Percentiles rank a stretch among this genome's conserved stretches.
These are phyloP conservation scores for Cupressus sempervirens DNA, from an alignment of 75 land plant species.

Conservation along the genomic window DNA sequence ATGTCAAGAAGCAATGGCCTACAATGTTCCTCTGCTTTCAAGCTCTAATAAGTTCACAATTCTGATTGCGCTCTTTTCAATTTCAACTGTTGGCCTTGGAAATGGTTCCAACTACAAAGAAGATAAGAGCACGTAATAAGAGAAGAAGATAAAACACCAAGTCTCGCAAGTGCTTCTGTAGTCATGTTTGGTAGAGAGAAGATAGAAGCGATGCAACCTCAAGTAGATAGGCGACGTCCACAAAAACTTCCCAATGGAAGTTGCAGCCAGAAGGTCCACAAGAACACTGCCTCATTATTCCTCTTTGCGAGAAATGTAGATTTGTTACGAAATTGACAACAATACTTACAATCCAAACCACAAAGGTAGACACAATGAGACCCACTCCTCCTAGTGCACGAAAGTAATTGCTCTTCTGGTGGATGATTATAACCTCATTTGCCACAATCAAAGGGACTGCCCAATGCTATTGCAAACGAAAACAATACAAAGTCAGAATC, in stretches of 20 bases:
- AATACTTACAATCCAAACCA: constrained; percentile 25
- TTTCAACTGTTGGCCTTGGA: constrained; percentile 14
- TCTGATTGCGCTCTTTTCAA: too few relatives aligned
- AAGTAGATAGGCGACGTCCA: constrained; percentile 16
- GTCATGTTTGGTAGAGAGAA: not conserved
- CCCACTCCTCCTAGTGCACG: constrained; percentile 23
- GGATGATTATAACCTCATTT: constrained; percentile 13
- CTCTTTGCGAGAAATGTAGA: constrained; percentile 16
- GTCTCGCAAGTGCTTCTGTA: not conserved
- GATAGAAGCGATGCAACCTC: constrained; percentile 16
- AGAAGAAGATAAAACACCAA: constrained; percentile 10
- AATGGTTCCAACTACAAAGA: constrained; percentile 16
- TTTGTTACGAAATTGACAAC: constrained; percentile 25
- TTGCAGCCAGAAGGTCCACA: constrained; percentile 37
- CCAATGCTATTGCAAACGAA: not conserved
- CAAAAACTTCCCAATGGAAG: constrained; percentile 19
- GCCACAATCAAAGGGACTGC: constrained; percentile 17
- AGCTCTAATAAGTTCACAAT: too few relatives aligned
- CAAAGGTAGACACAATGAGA: constrained; percentile 21
- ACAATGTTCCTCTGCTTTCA: constrained; percentile 11
- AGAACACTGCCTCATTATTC: constrained; percentile 12
- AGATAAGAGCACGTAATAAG: constrained; percentile 17
- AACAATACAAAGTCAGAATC: constrained; percentile 13
- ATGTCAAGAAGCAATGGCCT: constrained; percentile 42
- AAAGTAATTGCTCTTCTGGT: constrained; percentile 23